phyloP scores from a whole-genome alignment of 108 stramenopile species.

The Nitzschia sp. region DNA sequence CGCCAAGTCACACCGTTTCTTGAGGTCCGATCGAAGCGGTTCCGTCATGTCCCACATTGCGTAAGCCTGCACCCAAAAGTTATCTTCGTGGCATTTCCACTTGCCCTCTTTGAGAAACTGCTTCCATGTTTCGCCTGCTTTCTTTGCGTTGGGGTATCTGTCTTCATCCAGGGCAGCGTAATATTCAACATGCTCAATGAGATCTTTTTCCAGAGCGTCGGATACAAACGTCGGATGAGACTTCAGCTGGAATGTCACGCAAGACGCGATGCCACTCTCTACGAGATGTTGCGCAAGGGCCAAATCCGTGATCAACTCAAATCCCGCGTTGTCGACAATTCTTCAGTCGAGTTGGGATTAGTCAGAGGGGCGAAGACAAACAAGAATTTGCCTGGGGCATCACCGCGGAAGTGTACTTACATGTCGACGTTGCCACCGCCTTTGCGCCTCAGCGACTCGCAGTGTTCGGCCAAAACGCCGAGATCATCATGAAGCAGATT shows the following conservation, averaged over 20 bases:
- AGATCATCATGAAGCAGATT: constrained; percentile 93
- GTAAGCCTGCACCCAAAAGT: constrained; percentile 92
- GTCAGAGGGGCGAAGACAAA: no score
- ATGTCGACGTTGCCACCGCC: constrained; percentile 91
- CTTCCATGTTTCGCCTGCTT: constrained; percentile 79
- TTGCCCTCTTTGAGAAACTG: constrained; percentile 64
- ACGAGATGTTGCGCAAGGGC: constrained; percentile 89
- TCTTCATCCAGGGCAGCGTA: constrained; percentile 54
- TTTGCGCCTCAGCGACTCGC: constrained; percentile 49
- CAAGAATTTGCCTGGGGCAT: no score
- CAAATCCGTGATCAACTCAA: constrained; percentile 94
- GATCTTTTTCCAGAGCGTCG: constrained; percentile 92
- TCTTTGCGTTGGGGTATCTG: constrained; percentile 57
- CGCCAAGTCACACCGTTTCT: constrained; percentile 75
- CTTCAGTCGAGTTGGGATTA: no score
- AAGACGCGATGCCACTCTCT: constrained; percentile 71
- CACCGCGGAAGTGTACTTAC: no score
- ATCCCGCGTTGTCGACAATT: constrained; percentile 97
- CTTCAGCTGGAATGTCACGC: constrained; percentile 91
- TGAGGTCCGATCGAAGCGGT: constrained; percentile 61
- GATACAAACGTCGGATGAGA: constrained; percentile 97
- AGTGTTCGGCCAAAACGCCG: constrained; percentile 52
- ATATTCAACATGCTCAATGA: constrained; percentile 78
- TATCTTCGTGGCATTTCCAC: constrained; percentile 89
- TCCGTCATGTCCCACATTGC: constrained; percentile 94